phyloP scores from a whole-genome alignment of 257 asterid species.

The Solanum raphanifolium region DNA sequence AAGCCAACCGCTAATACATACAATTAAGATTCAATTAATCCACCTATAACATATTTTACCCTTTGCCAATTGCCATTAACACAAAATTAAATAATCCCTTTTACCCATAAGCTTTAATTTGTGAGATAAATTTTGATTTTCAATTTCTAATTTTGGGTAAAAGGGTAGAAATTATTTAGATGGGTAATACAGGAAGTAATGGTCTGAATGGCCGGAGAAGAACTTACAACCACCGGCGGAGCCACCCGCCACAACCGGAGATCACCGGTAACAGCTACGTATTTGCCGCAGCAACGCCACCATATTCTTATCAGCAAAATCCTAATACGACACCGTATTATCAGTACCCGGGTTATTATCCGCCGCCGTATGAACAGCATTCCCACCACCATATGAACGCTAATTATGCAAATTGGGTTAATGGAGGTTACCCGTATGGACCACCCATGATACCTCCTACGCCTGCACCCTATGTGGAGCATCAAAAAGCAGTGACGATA shows the following conservation, averaged over 20 bases:
- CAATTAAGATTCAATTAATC: background rate
- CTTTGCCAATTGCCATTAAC: background rate
- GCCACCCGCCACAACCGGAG: constrained; percentile 45
- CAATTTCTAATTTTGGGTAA: background rate
- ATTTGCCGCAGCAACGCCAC: constrained; percentile 74
- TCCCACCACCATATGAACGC: background rate
- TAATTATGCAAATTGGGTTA: constrained; percentile 55
- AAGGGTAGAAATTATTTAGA: background rate
- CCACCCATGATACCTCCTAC: constrained; percentile 5
- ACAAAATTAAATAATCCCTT: background rate
- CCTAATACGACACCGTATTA: constrained; percentile 62
- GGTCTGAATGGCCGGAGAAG: constrained; percentile 36
- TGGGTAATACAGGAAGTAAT: constrained; percentile 85
- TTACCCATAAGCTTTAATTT: background rate
- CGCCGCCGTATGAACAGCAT: constrained; percentile 36
- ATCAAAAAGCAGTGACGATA: constrained; percentile 95
- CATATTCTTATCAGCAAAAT: constrained; percentile 56
- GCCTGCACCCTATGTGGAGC: constrained; percentile 71
- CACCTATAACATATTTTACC: background rate
- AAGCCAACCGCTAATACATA: background rate
- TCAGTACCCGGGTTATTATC: constrained; percentile 83
- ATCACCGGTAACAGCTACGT: constrained; percentile 67
- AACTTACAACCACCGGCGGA: constrained; percentile 8
- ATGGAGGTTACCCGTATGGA: constrained; percentile 41
- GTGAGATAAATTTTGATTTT: background rate